Evolutionary conservation across 495 filamentous ascomycete species (phyloP).

Genomic region (Polyplosphaeria fusca): DNA sequence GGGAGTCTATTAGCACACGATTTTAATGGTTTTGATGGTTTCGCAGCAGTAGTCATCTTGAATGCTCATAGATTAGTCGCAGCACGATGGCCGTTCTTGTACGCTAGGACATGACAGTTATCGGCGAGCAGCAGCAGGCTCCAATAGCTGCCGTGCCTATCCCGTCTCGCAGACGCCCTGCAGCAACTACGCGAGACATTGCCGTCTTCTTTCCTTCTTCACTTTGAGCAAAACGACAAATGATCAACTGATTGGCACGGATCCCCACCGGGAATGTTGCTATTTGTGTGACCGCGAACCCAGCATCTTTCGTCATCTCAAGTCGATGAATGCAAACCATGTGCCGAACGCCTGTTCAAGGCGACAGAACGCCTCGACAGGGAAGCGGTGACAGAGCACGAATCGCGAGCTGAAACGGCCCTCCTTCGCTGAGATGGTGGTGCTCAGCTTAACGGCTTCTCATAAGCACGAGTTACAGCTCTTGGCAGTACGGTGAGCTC

Average conservation of each 20-base stretch:
- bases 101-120: too few species aligned
- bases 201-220: neutral
- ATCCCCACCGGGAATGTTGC: conserved; percentile 6
- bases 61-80: neutral
- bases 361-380: neutral
- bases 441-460: conserved; percentile 1
- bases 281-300: too few species aligned
- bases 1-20: neutral
- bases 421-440: conserved; percentile 3
- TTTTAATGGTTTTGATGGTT: conserved; percentile 10
- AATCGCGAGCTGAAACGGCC: conserved; percentile 3
- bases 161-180: conserved; percentile 4
- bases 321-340: neutral
- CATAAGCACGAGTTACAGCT: neutral
- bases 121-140: neutral
- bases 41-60: neutral
- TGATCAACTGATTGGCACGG: neutral
- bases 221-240: neutral
- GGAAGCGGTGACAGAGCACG: conserved; percentile 11
- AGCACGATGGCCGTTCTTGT: too few species aligned
- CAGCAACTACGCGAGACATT: neutral
- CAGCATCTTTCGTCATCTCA: too few species aligned
- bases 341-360: conserved; percentile 6
- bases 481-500: neutral
- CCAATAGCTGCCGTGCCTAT: conserved; percentile 2